These are phyloP conservation scores for Podospora comata DNA, from an alignment of 495 filamentous ascomycete genomes.

Conservation along the genomic window DNA sequence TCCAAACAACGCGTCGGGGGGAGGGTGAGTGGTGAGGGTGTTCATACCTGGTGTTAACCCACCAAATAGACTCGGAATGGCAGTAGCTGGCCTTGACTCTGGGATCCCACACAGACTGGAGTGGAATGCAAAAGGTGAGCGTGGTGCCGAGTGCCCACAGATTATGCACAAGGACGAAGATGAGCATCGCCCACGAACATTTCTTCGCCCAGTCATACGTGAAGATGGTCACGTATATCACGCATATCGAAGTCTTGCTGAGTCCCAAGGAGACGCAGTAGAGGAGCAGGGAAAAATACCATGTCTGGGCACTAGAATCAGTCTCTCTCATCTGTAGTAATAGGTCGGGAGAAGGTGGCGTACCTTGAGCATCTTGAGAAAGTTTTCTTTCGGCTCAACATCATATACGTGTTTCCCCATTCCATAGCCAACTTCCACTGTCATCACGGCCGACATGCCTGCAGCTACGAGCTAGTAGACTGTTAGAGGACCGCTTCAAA, in stretches of 20 bases:
- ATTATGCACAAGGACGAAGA: constrained; percentile 19
- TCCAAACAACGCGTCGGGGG: not conserved
- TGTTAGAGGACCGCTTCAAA: not conserved
- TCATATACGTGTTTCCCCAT: constrained; percentile 28
- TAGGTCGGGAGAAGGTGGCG: not conserved
- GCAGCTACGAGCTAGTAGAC: constrained; percentile 14
- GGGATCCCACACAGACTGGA: constrained; percentile 31
- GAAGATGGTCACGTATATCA: constrained; percentile 33
- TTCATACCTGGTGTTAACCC: constrained; percentile 29
- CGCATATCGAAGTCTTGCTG: constrained; percentile 31
- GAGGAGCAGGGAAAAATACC: constrained; percentile 24
- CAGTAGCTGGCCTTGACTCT: constrained; percentile 17
- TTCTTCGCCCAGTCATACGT: constrained; percentile 24
- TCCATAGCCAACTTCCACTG: constrained; percentile 21
- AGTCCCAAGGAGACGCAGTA: constrained; percentile 24
- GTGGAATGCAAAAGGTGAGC: constrained; percentile 30
- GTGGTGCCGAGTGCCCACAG: constrained; percentile 14
- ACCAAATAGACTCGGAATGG: constrained; percentile 24
- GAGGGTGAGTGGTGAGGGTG: not conserved
- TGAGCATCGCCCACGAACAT: constrained; percentile 20
- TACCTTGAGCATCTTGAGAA: constrained; percentile 16
- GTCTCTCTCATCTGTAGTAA: not conserved
- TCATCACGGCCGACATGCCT: constrained; percentile 7
- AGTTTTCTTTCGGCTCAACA: constrained; percentile 9
- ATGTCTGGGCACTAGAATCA: constrained; percentile 16